phyloP scores from a whole-genome alignment of 352 stramenopile species.

The Aphanomyces astaci region DNA sequence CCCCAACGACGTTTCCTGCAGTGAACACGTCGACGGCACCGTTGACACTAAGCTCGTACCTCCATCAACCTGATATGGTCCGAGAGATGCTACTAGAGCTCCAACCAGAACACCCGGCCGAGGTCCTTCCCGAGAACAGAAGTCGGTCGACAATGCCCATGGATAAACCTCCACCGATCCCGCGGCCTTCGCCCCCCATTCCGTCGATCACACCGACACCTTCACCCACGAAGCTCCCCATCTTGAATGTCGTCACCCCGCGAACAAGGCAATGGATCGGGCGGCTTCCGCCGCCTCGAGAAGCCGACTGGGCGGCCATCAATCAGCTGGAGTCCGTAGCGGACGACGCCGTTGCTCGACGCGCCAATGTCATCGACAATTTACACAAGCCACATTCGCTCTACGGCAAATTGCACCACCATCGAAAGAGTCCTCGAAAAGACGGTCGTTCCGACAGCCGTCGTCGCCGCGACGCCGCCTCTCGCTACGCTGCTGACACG shows the following conservation, averaged over 20 bases:
- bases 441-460: neutral
- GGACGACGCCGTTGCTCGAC: slow-evolving; percentile 1
- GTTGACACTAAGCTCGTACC: neutral
- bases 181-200: neutral
- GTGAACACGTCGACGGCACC: neutral
- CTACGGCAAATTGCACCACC: neutral
- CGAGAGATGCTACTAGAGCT: neutral
- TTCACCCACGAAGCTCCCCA: neutral
- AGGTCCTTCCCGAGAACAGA: neutral
- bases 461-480: neutral
- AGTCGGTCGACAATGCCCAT: neutral
- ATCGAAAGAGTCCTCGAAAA: neutral
- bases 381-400: neutral
- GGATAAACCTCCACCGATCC: neutral
- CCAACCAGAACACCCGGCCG: neutral
- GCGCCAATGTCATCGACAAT: neutral
- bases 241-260: neutral
- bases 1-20: neutral
- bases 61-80: slow-evolving; percentile 16
- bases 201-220: neutral
- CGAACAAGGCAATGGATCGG: slow-evolving; percentile 7
- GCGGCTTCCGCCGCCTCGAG: neutral
- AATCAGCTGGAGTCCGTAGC: slow-evolving; percentile 14
- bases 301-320: neutral
- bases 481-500: neutral